These are phyloP conservation scores for Lathyrus oleraceus DNA, from an alignment of 306 rosid species.

Conservation along the genomic window DNA sequence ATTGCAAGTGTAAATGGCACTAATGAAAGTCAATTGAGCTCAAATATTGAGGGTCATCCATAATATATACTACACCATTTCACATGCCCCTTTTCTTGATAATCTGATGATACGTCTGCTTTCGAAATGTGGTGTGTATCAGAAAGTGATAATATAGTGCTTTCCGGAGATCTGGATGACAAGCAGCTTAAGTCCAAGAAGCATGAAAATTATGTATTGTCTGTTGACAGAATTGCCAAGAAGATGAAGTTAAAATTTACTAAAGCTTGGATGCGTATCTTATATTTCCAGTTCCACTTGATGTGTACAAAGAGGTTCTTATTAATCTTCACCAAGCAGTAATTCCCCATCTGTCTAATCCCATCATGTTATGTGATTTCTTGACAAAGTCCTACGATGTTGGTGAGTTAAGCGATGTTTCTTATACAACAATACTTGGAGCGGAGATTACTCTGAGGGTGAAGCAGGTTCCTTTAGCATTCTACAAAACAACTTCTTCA, in stretches of 20 bases:
- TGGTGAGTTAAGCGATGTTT: slow-evolving; percentile 74
- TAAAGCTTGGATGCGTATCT: slow-evolving; percentile 87
- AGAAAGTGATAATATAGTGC: too few relatives aligned
- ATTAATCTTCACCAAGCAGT: slow-evolving; percentile 76
- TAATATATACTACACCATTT: slow-evolving; percentile 58
- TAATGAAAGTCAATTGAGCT: slow-evolving; percentile 40
- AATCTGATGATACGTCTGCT: slow-evolving; percentile 50
- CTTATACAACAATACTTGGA: slow-evolving; percentile 86
- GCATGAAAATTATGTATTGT: slow-evolving; percentile 47
- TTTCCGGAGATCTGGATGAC: slow-evolving; percentile 49
- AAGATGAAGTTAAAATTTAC: slow-evolving; percentile 80
- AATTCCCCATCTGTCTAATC: slow-evolving; percentile 84
- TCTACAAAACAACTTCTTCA: slow-evolving; percentile 72
- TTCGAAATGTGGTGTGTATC: slow-evolving; percentile 70
- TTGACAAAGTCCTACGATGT: slow-evolving; percentile 84
- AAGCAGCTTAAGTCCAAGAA: slow-evolving; percentile 51
- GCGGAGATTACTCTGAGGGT: slow-evolving; percentile 84
- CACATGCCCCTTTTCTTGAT: slow-evolving; percentile 53
- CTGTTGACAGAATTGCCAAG: slow-evolving; percentile 58
- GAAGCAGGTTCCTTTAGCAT: slow-evolving; percentile 87
- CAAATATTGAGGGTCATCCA: slow-evolving; percentile 53
- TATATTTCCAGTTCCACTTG: slow-evolving; percentile 83
- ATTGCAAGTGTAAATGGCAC: slow-evolving; percentile 35
- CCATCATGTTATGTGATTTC: slow-evolving; percentile 81
- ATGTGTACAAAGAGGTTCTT: slow-evolving; percentile 93